phyloP scores from a whole-genome alignment of 1,284 basidiomycete species.

The Abortiporus biennis region DNA sequence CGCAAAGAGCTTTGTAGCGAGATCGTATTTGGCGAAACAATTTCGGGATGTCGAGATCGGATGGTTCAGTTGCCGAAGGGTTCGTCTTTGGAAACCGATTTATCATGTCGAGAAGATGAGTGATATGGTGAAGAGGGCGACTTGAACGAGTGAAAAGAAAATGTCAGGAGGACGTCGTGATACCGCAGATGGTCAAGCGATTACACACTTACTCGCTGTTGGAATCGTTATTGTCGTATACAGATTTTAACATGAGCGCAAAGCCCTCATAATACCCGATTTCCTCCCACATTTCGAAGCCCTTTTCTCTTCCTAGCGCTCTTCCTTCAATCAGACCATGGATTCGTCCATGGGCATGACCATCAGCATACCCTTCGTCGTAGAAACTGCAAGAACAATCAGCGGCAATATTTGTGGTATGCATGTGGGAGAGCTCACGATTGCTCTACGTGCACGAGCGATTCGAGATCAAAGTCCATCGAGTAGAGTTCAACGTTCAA shows the following conservation, averaged over 20 bases:
- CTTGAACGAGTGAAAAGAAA: conserved; percentile 25
- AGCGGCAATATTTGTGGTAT: neutral
- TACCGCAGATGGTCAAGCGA: neutral
- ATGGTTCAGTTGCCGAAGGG: conserved; percentile 41
- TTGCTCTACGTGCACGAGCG: conserved; percentile 66
- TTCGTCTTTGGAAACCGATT: conserved; percentile 73
- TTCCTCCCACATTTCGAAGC: conserved; percentile 96
- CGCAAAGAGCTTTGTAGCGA: conserved; percentile 82
- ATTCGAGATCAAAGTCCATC: conserved; percentile 51
- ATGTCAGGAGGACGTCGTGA: neutral
- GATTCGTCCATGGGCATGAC: conserved; percentile 78
- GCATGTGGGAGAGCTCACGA: conserved; percentile 35
- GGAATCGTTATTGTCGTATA: conserved; percentile 34
- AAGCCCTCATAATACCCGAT: conserved; percentile 90
- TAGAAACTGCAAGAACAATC: conserved; percentile 58
- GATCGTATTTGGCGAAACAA: conserved; percentile 84
- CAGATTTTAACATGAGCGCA: conserved; percentile 62
- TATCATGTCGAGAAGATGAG: conserved; percentile 67
- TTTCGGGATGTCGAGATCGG: conserved; percentile 66
- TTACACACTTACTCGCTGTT: conserved; percentile 41
- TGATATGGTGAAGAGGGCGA: conserved; percentile 60
- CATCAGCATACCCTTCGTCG: conserved; percentile 69
- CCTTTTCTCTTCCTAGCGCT: conserved; percentile 86
- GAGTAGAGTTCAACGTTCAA: too few relatives aligned
- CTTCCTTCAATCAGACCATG: conserved; percentile 92